Evolutionary conservation across 176 grass and related monocot species (phyloP).

Genomic region (Otatea glauca): DNA sequence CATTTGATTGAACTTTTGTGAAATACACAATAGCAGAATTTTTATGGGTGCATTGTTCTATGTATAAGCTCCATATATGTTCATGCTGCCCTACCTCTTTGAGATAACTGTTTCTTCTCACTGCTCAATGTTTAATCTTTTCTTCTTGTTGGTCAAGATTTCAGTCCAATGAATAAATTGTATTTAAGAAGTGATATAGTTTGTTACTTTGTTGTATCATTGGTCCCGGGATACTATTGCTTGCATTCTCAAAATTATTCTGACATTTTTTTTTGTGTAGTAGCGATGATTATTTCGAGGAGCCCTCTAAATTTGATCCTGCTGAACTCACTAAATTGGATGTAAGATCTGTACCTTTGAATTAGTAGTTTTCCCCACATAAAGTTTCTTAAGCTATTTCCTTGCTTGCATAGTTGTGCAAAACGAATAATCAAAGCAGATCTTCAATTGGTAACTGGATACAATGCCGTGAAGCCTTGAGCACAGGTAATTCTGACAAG

Average conservation of each 20-base stretch:
- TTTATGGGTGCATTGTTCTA: background rate
- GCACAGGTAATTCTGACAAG: slow-evolving; percentile 56
- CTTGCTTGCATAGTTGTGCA: slow-evolving; percentile 47
- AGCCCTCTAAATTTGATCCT: slow-evolving; percentile 56
- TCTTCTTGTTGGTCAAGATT: background rate
- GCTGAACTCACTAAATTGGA: slow-evolving; percentile 55
- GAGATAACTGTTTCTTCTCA: background rate
- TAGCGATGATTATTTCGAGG: slow-evolving; percentile 45
- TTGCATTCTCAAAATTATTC: slow-evolving; percentile 29
- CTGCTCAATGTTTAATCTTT: background rate
- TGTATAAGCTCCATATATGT: slow-evolving; percentile 19
- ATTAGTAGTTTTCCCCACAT: slow-evolving; percentile 23
- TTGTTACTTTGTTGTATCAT: slow-evolving; percentile 28
- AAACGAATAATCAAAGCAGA: slow-evolving; percentile 44
- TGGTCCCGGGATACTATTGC: background rate
- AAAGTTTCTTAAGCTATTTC: slow-evolving; percentile 50
- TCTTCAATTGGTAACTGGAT: slow-evolving; percentile 89
- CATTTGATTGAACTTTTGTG: background rate
- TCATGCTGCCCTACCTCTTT: background rate
- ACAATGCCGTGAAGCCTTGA: slow-evolving; percentile 73
- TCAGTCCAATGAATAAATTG: background rate
- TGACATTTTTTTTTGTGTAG: slow-evolving; percentile 45
- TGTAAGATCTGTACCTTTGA: slow-evolving; percentile 64
- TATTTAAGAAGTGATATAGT: slow-evolving; percentile 8
- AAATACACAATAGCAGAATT: background rate